phyloP scores from a whole-genome alignment of 257 asterid species.

The Leonotis leonurus region DNA sequence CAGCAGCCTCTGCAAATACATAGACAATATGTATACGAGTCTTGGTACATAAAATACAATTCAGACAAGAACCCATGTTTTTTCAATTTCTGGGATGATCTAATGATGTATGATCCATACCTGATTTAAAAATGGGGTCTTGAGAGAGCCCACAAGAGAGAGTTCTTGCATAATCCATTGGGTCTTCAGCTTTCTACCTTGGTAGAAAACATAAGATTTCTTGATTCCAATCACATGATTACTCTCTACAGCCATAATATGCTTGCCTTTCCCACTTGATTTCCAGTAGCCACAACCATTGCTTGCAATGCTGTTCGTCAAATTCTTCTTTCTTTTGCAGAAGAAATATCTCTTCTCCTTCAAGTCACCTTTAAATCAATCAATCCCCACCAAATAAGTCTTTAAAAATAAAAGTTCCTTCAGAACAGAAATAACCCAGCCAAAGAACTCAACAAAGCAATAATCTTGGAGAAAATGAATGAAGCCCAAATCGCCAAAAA shows the following conservation, averaged over 20 bases:
- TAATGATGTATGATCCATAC: constrained; percentile 6
- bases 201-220: constrained; percentile 29
- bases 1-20: constrained; percentile 23
- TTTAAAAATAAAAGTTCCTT: background rate
- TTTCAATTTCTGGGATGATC: no score
- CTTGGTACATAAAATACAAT: no score
- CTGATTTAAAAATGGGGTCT: constrained; percentile 22
- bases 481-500: no score
- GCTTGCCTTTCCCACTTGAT: constrained; percentile 27
- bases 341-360: constrained; percentile 46
- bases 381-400: background rate
- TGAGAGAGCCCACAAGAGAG: constrained; percentile 26
- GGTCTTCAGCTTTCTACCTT: constrained; percentile 22
- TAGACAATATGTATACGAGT: no score
- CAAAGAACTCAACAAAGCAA: background rate
- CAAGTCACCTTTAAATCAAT: constrained; percentile 35
- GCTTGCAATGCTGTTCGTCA: background rate
- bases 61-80: background rate
- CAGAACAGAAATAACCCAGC: background rate
- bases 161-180: constrained; percentile 42
- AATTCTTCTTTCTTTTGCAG: constrained; percentile 26
- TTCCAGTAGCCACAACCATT: constrained; percentile 53
- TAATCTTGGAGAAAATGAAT: background rate
- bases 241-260: constrained; percentile 18
- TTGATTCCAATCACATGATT: constrained; percentile 26